phyloP scores from a whole-genome alignment of 2,329 filamentous ascomycete species.

The Calonectria montana region DNA sequence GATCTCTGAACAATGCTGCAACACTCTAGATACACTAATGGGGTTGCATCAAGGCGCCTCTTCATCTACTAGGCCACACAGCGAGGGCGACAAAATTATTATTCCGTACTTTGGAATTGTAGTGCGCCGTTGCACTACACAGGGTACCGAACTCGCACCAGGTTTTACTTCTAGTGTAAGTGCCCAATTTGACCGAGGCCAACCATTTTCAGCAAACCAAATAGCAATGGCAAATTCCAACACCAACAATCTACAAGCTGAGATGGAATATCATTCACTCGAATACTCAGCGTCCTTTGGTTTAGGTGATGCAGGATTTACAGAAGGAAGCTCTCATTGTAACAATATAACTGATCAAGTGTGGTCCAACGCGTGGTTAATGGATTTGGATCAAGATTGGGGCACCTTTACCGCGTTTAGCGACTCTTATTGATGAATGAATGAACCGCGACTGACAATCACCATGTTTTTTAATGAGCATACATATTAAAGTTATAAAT shows the following conservation, averaged over 20 bases:
- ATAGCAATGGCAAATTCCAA: neutral
- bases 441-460: too few relatives aligned
- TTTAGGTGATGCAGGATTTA: neutral
- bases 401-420: neutral
- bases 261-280: neutral
- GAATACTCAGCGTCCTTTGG: neutral
- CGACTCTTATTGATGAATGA: neutral
- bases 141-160: neutral
- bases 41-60: neutral
- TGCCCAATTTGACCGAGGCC: neutral
- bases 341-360: neutral
- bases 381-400: constrained; percentile 24
- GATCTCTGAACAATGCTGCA: constrained; percentile 6
- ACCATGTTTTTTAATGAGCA: too few relatives aligned
- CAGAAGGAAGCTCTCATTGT: neutral
- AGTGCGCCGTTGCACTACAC: neutral
- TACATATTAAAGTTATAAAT: too few relatives aligned
- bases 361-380: neutral
- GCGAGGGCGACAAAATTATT: neutral
- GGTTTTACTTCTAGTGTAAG: neutral
- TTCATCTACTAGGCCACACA: neutral
- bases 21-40: constrained; percentile 6
- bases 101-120: constrained; percentile 20
- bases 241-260: neutral
- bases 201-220: neutral